A percentile compares a stretch with the other conserved stretches of the same genome.
Evolutionary conservation across 2,329 filamentous ascomycete species (phyloP).

Genomic region (Ophiocordyceps robertsii): DNA sequence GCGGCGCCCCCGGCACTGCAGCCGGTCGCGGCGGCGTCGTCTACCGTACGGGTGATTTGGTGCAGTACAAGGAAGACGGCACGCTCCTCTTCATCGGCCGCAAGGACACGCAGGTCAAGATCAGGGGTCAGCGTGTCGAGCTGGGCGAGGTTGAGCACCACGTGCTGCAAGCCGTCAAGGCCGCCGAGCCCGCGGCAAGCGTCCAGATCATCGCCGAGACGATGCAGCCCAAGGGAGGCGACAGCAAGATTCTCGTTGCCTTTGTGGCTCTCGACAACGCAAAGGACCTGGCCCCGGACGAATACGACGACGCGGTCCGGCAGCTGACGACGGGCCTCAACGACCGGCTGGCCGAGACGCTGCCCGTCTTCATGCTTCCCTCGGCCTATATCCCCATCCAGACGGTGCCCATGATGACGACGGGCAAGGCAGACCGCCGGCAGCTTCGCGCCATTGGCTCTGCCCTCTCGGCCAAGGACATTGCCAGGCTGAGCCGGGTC

Average conservation of each 20-base stretch:
- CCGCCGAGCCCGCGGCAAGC: background rate
- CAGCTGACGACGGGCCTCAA: background rate
- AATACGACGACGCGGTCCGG: background rate
- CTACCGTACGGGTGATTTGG: conserved; percentile 6
- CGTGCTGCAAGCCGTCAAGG: background rate
- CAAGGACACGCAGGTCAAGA: conserved; percentile 5
- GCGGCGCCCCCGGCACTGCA: conserved; percentile 1
- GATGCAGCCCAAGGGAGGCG: background rate
- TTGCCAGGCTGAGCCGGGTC: conserved; percentile 1
- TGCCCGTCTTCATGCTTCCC: conserved; percentile 5
- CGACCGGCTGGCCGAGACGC: background rate
- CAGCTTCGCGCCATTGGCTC: background rate
- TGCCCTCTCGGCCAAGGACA: background rate
- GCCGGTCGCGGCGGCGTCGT: conserved; percentile 1
- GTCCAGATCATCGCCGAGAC: conserved; percentile 2
- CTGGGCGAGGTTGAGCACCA: conserved; percentile 9
- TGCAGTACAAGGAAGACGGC: conserved; percentile 1
- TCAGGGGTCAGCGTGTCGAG: conserved; percentile 9
- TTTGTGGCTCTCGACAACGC: background rate
- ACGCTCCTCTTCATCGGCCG: background rate
- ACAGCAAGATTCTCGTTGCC: background rate
- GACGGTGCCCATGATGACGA: conserved; percentile 2
- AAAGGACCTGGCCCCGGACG: background rate
- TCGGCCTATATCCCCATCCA: conserved; percentile 2
- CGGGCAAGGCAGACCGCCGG: conserved; percentile 3